A percentile compares a stretch with the other conserved stretches of the same genome.
Conservation (phyloP, 2,329 filamentous ascomycete genomes). For the Sclerotinia subarctica region DNA sequence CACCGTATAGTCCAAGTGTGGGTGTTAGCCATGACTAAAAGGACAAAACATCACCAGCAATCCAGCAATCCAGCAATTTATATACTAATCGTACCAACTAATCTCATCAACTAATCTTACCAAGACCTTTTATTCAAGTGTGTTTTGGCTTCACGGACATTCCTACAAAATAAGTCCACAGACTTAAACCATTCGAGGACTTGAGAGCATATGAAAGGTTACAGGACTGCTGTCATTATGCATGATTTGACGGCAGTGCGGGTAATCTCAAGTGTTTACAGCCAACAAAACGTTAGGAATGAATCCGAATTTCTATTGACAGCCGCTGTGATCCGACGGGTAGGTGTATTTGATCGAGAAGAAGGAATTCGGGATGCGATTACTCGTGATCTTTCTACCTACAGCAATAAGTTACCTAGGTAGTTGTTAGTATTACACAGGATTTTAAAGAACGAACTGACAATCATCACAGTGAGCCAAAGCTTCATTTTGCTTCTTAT, state of each 20-base stretch:
- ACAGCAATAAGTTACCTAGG: too few species aligned
- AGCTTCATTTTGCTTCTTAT: not conserved
- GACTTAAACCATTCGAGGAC: not conserved
- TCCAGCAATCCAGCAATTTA: too few species aligned
- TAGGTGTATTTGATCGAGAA: not conserved
- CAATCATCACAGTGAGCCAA: not conserved
- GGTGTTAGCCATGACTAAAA: not conserved
- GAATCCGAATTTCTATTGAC: conserved; percentile 5
- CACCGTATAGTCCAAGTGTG: not conserved
- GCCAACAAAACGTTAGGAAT: not conserved
- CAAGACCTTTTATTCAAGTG: too few species aligned
- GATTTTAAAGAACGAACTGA: not conserved
- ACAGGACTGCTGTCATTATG: not conserved
- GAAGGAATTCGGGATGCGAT: not conserved
- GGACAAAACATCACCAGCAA: not conserved
- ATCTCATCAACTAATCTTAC: too few species aligned
- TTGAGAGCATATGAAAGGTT: not conserved
- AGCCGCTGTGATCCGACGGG: conserved; percentile 7
- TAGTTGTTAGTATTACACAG: not conserved
- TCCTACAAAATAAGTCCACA: too few species aligned
- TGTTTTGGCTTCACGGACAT: not conserved
- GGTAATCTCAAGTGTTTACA: not conserved
- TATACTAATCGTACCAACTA: too few species aligned
- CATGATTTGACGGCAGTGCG: not conserved
- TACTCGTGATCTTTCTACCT: too few species aligned